These are phyloP conservation scores for Penicillium crystallinum DNA, from an alignment of 495 filamentous ascomycete genomes.

Conservation along the genomic window DNA sequence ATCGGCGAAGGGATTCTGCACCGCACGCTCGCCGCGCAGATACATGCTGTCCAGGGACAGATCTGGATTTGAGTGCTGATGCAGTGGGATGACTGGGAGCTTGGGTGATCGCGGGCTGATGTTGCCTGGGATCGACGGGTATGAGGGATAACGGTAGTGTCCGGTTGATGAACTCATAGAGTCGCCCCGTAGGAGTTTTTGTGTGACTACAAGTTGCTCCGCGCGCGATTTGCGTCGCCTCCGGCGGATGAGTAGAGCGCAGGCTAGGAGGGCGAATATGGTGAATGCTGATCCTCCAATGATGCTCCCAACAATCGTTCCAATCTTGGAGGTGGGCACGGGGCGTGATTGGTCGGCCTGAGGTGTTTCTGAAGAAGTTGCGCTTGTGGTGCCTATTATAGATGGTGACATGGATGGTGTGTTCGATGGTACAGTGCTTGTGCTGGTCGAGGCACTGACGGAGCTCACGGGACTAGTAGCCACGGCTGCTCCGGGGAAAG, in stretches of 20 bases:
- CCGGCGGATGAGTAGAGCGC: conserved; percentile 18
- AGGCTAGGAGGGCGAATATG: conserved; percentile 17
- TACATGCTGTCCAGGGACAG: conserved; percentile 5
- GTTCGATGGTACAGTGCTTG: neutral
- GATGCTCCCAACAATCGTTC: conserved; percentile 23
- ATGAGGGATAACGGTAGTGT: neutral
- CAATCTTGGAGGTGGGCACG: conserved; percentile 4
- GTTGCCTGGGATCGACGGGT: conserved; percentile 1
- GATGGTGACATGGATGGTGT: neutral
- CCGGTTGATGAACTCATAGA: conserved; percentile 9
- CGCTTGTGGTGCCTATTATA: neutral
- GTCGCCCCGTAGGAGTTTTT: conserved; percentile 13
- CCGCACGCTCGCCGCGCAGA: conserved; percentile 1
- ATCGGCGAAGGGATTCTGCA: conserved; percentile 7
- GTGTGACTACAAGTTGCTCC: conserved; percentile 8
- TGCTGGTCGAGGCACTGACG: neutral
- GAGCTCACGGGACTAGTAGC: neutral
- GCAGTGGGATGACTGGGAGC: conserved; percentile 2
- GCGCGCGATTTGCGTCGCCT: conserved; percentile 9
- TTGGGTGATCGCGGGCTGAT: neutral
- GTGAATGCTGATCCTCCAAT: conserved; percentile 25
- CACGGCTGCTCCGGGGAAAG: neutral
- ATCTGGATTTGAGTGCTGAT: conserved; percentile 6
- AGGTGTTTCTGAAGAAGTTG: neutral
- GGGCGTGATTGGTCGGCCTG: neutral